Evolutionary conservation across 257 asterid genomes (phyloP), one percentile per base, ranked within the genome.

Genomic region (Solanum okadae): DNA sequence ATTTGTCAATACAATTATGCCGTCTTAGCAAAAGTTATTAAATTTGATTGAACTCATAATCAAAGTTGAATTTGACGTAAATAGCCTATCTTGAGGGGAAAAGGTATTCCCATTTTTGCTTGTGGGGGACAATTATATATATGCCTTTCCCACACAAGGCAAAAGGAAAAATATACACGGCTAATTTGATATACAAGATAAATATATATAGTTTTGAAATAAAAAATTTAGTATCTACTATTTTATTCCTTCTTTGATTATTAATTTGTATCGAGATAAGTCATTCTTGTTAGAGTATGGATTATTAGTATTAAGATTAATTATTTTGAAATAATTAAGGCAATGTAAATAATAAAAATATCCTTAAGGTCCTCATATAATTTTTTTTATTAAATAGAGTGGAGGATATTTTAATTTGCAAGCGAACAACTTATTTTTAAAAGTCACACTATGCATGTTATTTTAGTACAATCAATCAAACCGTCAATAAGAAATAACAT

Each of bases 1-100:
- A 68, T 68, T 13, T 68, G 2, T 68, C 35, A 6, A 25, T 3
- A 25, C 1, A 11, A 67, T 12, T 13, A 67, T 67, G 13, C 0
- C 0, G 1, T 13, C 1, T 27, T 0, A 67, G 2, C 0, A 14
- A 68, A 68, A 68, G 0, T 7, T 29, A 68, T 13, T 67, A 1
- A 12, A 7, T 68, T 68, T 0, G 0, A 68, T 0, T 5, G 1
- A 5, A 67, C 4, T 67, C 34, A 10, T 65, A 8, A 8, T 38
- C 46, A 11, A n/a, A 10, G 33, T 13, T 3, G 38, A 82, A 82
- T 46, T 49, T 82, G 8, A 82, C 68, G 20, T 49, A 31, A 0
- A 38, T 82, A 49, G 44, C 42, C 29, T 29, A 49, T 82, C 44
- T 18, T 16, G 3, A 44, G 18, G 4, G 29, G 29, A 31, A 73